phyloP scores from a whole-genome alignment of 2,329 filamentous ascomycete genomes.

The Aspergillus aculeatinus region DNA sequence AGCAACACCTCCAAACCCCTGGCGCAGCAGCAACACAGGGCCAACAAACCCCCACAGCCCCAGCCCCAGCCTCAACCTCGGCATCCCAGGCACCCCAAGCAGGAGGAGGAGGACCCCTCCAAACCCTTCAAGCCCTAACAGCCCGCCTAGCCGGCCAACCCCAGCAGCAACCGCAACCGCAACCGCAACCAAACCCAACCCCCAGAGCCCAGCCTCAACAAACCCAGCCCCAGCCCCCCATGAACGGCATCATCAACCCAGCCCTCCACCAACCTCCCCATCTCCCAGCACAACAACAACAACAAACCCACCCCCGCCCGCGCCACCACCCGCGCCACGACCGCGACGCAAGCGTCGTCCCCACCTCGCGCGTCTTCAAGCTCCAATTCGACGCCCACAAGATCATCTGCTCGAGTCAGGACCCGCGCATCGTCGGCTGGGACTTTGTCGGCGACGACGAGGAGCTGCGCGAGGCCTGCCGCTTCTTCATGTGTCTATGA shows the following conservation, averaged over 20 bases:
- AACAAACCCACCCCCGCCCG: not conserved
- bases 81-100: not conserved
- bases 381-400: conserved; percentile 91
- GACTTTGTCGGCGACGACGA: conserved; percentile 89
- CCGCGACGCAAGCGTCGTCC: conserved; percentile 14
- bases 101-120: not conserved
- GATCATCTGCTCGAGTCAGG: conserved; percentile 93
- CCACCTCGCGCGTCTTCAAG: conserved; percentile 78
- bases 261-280: not conserved
- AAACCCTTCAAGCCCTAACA: not conserved
- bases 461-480: conserved; percentile 73
- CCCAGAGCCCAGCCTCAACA: not conserved
- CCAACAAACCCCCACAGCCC: not conserved
- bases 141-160: not conserved
- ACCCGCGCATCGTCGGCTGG: conserved; percentile 91
- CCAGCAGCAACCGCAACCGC: not conserved
- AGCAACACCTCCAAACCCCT: conserved; percentile 1
- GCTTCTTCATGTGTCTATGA: conserved; percentile 65
- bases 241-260: not conserved
- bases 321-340: not conserved
- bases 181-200: not conserved
- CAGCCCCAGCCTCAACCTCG: not conserved
- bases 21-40: conserved; percentile 1
- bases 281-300: not conserved
- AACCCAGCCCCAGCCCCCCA: not conserved